Percentiles rank a stretch among this genome's conserved stretches.
Evolutionary conservation across 164 flowering plant genomes (phyloP).

Genomic region (Magnolia officinalis): DNA sequence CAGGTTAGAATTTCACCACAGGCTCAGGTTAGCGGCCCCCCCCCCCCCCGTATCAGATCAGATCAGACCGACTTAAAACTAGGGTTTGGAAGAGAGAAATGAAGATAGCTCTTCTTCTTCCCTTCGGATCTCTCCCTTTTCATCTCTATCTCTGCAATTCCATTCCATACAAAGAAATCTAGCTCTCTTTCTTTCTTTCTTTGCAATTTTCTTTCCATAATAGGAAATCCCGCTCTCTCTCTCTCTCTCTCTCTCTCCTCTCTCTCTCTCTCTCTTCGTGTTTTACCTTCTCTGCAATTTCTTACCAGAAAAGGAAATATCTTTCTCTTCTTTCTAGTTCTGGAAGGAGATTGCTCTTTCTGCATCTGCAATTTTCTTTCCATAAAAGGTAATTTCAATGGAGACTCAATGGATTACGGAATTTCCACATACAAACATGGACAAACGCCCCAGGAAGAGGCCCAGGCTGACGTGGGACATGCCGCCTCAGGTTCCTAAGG

Average conservation of each 20-base stretch:
- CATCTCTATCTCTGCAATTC: not conserved
- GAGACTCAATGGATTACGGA: constrained; percentile 69
- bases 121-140: not conserved
- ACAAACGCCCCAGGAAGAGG: constrained; percentile 70
- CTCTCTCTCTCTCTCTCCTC: not conserved
- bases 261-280: not conserved
- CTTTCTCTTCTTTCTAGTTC: not conserved
- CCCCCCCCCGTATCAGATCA: not conserved
- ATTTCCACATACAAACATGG: constrained; percentile 59
- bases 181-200: not conserved
- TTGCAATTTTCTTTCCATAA: not conserved
- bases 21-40: not conserved
- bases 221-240: not conserved
- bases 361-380: constrained; percentile 3
- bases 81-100: constrained; percentile 10
- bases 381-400: constrained; percentile 26
- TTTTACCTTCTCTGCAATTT: not conserved
- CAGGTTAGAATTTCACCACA: not conserved
- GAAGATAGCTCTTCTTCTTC: not conserved
- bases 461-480: constrained; percentile 75
- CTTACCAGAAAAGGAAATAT: not conserved
- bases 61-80: constrained; percentile 8
- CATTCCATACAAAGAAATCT: not conserved
- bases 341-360: not conserved
- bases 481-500: constrained; percentile 58